Conservation (phyloP, 2,329 filamentous ascomycete species). For the Fusarium musae region DNA sequence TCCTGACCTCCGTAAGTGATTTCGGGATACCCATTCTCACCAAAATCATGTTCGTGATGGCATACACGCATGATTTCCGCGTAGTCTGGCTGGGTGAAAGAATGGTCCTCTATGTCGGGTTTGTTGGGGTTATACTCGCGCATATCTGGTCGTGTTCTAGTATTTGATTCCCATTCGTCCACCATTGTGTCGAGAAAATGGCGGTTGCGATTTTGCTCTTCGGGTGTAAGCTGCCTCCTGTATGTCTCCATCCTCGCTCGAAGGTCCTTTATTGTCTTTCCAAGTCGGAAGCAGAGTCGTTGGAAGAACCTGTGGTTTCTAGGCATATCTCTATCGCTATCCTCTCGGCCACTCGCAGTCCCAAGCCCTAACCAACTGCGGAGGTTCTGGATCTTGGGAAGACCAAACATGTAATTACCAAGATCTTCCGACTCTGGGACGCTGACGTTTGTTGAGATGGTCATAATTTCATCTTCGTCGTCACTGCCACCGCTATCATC, state of each 20-base stretch:
- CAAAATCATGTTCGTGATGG: conserved; percentile 41
- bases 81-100: conserved; percentile 30
- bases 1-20: conserved; percentile 21
- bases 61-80: conserved; percentile 48
- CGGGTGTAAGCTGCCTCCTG: conserved; percentile 13
- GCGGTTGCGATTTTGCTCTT: conserved; percentile 14
- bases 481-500: neutral
- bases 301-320: conserved; percentile 35
- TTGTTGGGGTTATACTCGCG: conserved; percentile 11
- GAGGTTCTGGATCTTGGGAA: conserved; percentile 31
- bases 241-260: neutral
- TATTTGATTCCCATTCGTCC: conserved; percentile 29
- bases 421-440: conserved; percentile 15
- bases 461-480: conserved; percentile 6
- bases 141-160: conserved; percentile 30
- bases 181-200: conserved; percentile 25
- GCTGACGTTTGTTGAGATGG: conserved; percentile 27
- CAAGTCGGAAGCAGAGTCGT: conserved; percentile 54
- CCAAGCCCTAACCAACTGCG: conserved; percentile 7
- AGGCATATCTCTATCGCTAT: neutral
- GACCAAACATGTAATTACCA: conserved; percentile 17
- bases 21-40: conserved; percentile 2
- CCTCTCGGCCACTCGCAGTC: neutral
- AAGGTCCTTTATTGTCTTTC: conserved; percentile 46
- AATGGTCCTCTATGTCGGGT: neutral